phyloP scores from a whole-genome alignment of 495 filamentous ascomycete genomes.

The Poronia punctata region DNA sequence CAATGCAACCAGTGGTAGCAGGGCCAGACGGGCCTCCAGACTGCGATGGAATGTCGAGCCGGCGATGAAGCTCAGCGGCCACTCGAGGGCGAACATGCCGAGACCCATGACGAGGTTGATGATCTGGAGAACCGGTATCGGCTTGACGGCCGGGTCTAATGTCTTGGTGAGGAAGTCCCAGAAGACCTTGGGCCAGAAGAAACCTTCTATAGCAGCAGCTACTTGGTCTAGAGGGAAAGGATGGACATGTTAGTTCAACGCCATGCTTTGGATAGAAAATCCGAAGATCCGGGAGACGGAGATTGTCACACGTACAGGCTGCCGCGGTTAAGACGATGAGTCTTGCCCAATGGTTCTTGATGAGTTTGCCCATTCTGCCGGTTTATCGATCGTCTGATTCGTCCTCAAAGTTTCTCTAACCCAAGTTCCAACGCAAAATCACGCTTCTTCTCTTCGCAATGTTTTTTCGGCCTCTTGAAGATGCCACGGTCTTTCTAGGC shows the following conservation, averaged over 20 bases:
- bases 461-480: neutral
- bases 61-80: conserved; percentile 64
- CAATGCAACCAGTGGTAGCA: conserved; percentile 77
- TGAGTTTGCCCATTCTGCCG: conserved; percentile 80
- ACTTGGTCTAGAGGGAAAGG: conserved; percentile 72
- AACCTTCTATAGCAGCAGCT: conserved; percentile 72
- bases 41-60: conserved; percentile 73
- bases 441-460: neutral
- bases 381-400: conserved; percentile 2
- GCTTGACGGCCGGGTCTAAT: conserved; percentile 77
- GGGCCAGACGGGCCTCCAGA: conserved; percentile 74
- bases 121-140: conserved; percentile 83
- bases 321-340: conserved; percentile 84
- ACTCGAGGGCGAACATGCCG: conserved; percentile 80
- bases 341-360: conserved; percentile 98
- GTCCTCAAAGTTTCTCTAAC: conserved; percentile 9
- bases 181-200: conserved; percentile 99
- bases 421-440: conserved; percentile 5
- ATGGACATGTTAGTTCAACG: conserved; percentile 27
- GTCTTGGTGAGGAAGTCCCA: conserved; percentile 95
- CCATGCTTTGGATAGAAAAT: no score
- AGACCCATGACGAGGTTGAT: conserved; percentile 91
- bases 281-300: no score
- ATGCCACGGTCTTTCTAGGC: conserved; percentile 17
- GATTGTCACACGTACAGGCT: conserved; percentile 60